Percentiles rank a stretch among this genome's conserved stretches.
Conservation (phyloP, 257 asterid genomes). For the Gynochthodes officinalis region DNA sequence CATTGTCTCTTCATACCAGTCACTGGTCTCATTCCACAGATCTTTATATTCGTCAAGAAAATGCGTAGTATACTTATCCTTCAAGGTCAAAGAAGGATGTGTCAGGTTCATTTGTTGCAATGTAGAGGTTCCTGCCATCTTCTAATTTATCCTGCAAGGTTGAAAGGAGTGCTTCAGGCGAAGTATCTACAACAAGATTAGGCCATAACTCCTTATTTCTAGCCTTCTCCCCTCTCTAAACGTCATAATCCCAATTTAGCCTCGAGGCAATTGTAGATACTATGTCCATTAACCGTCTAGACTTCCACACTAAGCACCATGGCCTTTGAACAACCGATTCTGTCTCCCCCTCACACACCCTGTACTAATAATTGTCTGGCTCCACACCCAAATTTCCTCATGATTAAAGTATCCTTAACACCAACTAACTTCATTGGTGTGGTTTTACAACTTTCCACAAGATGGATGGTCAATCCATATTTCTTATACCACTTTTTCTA, state of each 20-base stretch:
- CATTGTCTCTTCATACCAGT: conserved; percentile 64
- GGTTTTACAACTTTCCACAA: conserved; percentile 57
- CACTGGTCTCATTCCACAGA: conserved; percentile 63
- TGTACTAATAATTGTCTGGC: conserved; percentile 72
- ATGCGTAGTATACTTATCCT: conserved; percentile 59
- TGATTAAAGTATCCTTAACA: conserved; percentile 49
- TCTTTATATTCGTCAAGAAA: conserved; percentile 67
- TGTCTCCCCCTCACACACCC: conserved; percentile 74
- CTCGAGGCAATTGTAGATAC: conserved; percentile 57
- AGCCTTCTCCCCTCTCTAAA: conserved; percentile 65
- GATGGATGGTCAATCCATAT: conserved; percentile 51
- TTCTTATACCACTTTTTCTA: conserved; percentile 56
- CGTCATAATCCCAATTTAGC: conserved; percentile 71
- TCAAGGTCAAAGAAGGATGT: conserved; percentile 48
- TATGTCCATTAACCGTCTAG: conserved; percentile 56
- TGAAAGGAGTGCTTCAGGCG: conserved; percentile 48
- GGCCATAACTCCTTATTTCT: conserved; percentile 56
- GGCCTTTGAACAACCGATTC: conserved; percentile 54
- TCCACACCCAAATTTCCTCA: conserved; percentile 73
- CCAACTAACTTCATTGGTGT: conserved; percentile 58
- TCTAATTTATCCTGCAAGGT: conserved; percentile 39
- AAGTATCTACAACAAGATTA: conserved; percentile 55
- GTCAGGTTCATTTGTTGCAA: conserved; percentile 54
- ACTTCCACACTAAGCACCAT: conserved; percentile 61
- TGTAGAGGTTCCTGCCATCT: conserved; percentile 52